phyloP scores from a whole-genome alignment of 2,329 filamentous ascomycete species.

The Xylaria sp. region DNA sequence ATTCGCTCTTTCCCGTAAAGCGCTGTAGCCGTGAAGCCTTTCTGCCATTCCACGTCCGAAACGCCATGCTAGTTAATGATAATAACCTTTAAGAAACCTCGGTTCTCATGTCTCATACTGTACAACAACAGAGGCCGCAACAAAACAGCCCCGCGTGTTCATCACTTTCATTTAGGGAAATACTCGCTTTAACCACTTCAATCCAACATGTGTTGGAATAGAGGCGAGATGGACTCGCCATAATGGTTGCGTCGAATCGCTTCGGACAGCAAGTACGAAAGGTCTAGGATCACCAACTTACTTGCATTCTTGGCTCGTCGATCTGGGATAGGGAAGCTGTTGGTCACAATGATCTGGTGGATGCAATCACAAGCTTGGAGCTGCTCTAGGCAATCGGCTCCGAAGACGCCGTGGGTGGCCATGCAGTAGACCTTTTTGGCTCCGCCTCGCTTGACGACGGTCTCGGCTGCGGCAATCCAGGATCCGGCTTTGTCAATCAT shows the following conservation, averaged over 20 bases:
- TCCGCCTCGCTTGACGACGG: slow-evolving; percentile 89
- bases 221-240: slow-evolving; percentile 80
- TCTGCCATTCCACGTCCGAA: slow-evolving; percentile 38
- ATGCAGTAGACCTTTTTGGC: slow-evolving; percentile 98
- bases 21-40: slow-evolving; percentile 33
- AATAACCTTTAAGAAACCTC: slow-evolving; percentile 36
- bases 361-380: slow-evolving; percentile 94
- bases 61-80: slow-evolving; percentile 46
- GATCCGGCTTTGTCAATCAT: slow-evolving; percentile 98
- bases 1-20: slow-evolving; percentile 28
- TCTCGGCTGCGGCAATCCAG: slow-evolving; percentile 98
- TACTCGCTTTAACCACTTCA: slow-evolving; percentile 48
- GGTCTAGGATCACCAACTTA: slow-evolving; percentile 90
- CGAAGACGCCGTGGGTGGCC: slow-evolving; percentile 95
- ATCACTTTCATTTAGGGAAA: slow-evolving; percentile 30
- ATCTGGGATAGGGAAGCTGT: slow-evolving; percentile 91
- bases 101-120: slow-evolving; percentile 43
- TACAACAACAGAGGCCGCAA: slow-evolving; percentile 36
- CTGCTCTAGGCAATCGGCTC: slow-evolving; percentile 87
- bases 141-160: slow-evolving; percentile 42
- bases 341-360: slow-evolving; percentile 92
- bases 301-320: slow-evolving; percentile 75
- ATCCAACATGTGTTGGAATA: slow-evolving; percentile 75
- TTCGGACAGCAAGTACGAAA: slow-evolving; percentile 88
- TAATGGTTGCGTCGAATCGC: slow-evolving; percentile 97